Percentiles rank a stretch among this genome's conserved stretches.
phyloP scores from a whole-genome alignment of 1,284 basidiomycete genomes.

The Austroboletus rostrupii region DNA sequence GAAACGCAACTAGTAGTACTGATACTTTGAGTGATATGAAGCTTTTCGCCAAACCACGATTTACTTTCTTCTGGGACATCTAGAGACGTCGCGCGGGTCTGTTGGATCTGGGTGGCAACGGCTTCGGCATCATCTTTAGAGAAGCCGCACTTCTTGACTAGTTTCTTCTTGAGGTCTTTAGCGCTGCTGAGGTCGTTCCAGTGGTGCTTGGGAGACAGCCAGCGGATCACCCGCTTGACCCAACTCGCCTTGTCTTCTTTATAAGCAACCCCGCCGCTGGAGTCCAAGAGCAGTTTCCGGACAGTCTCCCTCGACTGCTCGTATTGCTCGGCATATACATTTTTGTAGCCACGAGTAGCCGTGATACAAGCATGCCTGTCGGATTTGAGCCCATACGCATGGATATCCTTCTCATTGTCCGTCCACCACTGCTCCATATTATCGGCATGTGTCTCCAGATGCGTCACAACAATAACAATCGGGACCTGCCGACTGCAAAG shows the following conservation, averaged over 20 bases:
- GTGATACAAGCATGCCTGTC: conserved; percentile 29
- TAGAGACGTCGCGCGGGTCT: conserved; percentile 3
- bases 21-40: conserved; percentile 1
- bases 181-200: conserved; percentile 7
- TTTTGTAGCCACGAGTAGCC: conserved; percentile 22
- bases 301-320: conserved; percentile 16
- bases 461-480: conserved; percentile 34
- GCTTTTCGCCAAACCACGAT: conserved; percentile 22
- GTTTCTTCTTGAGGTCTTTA: conserved; percentile 17
- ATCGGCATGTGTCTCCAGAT: conserved; percentile 31
- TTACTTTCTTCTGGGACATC: conserved; percentile 12
- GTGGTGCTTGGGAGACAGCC: conserved; percentile 16
- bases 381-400: conserved; percentile 21
- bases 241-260: conserved; percentile 26
- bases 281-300: conserved; percentile 18
- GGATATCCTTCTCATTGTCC: conserved; percentile 22
- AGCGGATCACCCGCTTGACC: conserved; percentile 23
- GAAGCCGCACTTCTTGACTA: conserved; percentile 25
- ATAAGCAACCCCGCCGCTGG: conserved; percentile 17
- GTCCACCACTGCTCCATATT: conserved; percentile 32
- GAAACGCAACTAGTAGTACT: conserved; percentile 9
- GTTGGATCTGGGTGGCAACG: conserved; percentile 20
- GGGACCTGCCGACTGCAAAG: conserved; percentile 32
- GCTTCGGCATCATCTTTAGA: conserved; percentile 19
- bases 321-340: conserved; percentile 23